Percentiles rank a stretch among this genome's conserved stretches.
These are phyloP conservation scores for Eucalyptus virginea DNA, from an alignment of 345 rosid species.

Conservation along the genomic window DNA sequence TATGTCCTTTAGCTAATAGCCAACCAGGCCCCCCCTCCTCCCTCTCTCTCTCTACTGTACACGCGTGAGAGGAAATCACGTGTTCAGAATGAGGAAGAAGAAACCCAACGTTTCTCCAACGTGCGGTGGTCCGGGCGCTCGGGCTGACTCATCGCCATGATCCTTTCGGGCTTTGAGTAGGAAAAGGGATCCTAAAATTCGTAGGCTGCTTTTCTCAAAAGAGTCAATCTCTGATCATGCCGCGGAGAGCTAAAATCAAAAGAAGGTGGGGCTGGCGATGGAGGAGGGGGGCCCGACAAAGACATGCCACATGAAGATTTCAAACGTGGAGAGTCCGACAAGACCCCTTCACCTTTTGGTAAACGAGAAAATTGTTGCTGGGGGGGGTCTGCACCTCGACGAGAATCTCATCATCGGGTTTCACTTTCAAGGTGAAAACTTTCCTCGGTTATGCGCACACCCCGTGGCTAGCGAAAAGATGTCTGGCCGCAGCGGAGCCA, in stretches of 20 bases:
- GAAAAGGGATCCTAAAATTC: too few species aligned
- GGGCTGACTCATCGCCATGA: slow-evolving; percentile 8
- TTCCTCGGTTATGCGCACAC: background rate
- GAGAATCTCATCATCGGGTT: background rate
- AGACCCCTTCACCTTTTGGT: background rate
- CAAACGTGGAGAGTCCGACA: background rate
- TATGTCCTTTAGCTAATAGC: background rate
- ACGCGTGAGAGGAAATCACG: background rate
- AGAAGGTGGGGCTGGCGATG: background rate
- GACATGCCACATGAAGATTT: background rate
- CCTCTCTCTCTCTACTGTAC: background rate
- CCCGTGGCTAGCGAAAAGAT: background rate
- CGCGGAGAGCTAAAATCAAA: background rate
- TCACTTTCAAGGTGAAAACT: background rate
- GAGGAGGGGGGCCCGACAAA: background rate
- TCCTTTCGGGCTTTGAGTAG: background rate
- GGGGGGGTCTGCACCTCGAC: background rate
- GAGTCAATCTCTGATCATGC: background rate
- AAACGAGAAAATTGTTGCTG: background rate
- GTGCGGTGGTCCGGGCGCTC: background rate
- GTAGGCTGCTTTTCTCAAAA: background rate
- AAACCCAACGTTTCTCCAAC: background rate
- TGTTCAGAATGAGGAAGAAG: background rate
- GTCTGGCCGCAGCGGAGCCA: background rate
- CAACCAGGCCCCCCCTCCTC: background rate